A percentile compares a stretch with the other conserved stretches of the same genome.
Conservation (phyloP, 1,284 basidiomycete genomes). For the Agroathelia rolfsii region DNA sequence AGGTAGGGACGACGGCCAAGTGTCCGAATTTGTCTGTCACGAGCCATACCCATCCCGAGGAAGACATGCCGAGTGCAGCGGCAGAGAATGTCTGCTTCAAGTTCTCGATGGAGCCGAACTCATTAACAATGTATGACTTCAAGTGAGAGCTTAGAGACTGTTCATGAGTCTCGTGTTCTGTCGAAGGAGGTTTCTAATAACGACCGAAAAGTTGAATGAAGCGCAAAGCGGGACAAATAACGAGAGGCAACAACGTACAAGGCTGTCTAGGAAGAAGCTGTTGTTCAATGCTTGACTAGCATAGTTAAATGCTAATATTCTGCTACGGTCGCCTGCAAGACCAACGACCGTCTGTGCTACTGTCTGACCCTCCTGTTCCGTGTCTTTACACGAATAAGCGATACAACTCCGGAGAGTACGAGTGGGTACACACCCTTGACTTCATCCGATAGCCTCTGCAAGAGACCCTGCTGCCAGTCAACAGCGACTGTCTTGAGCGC, state of each 20-base stretch:
- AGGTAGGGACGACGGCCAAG: slow-evolving; percentile 75
- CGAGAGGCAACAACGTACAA: slow-evolving; percentile 45
- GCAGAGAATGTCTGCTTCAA: slow-evolving; percentile 74
- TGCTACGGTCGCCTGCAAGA: slow-evolving; percentile 51
- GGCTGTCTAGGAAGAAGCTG: slow-evolving; percentile 82
- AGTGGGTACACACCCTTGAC: slow-evolving; percentile 45
- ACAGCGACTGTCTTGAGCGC: slow-evolving; percentile 60
- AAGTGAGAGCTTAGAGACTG: slow-evolving; percentile 30
- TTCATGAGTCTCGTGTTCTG: slow-evolving; percentile 32
- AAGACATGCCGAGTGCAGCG: slow-evolving; percentile 70
- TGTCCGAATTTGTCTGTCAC: slow-evolving; percentile 58
- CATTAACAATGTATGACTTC: slow-evolving; percentile 29
- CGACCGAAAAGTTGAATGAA: slow-evolving; percentile 7
- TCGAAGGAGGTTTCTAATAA: slow-evolving; percentile 41
- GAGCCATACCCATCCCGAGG: slow-evolving; percentile 84
- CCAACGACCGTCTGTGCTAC: slow-evolving; percentile 72
- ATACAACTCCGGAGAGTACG: slow-evolving; percentile 7
- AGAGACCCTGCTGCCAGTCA: slow-evolving; percentile 76
- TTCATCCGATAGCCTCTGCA: slow-evolving; percentile 66
- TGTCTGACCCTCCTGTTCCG: slow-evolving; percentile 45
- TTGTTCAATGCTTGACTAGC: slow-evolving; percentile 92
- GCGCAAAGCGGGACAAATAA: slow-evolving; percentile 4
- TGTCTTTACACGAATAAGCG: slow-evolving; percentile 29
- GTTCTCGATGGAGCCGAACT: slow-evolving; percentile 57
- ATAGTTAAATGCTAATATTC: slow-evolving; percentile 81